phyloP scores from a whole-genome alignment of 1,284 basidiomycete genomes.

The Farysia itapuensis region DNA sequence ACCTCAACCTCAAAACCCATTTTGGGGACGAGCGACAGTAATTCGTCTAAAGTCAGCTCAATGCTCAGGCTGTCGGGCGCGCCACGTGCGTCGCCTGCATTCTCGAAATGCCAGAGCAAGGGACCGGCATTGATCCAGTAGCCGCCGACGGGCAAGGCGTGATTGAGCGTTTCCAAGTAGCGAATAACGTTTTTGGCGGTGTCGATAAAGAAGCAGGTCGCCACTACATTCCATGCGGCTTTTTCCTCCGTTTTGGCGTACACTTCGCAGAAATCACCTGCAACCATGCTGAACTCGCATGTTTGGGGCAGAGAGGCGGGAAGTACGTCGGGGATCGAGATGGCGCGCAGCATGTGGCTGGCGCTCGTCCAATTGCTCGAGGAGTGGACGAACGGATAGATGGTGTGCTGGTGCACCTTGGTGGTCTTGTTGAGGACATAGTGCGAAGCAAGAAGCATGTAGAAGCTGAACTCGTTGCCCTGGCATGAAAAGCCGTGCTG shows the following conservation, averaged over 20 bases:
- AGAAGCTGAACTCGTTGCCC: conserved; percentile 59
- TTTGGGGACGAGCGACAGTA: conserved; percentile 72
- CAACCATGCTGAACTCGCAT: conserved; percentile 58
- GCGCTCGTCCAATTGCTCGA: conserved; percentile 53
- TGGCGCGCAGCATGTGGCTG: conserved; percentile 43
- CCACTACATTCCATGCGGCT: conserved; percentile 80
- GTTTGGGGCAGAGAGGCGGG: conserved; percentile 40
- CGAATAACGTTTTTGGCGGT: conserved; percentile 65
- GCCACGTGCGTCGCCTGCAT: conserved; percentile 64
- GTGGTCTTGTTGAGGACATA: conserved; percentile 55
- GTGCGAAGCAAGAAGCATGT: conserved; percentile 57
- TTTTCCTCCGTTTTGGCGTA: conserved; percentile 65
- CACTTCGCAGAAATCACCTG: conserved; percentile 56
- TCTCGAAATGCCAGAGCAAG: conserved; percentile 93
- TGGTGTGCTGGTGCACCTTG: conserved; percentile 27
- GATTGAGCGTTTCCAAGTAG: conserved; percentile 57
- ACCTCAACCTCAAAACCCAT: conserved; percentile 84
- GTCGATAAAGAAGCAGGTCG: conserved; percentile 98
- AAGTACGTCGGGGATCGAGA: conserved; percentile 53
- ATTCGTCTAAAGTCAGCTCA: conserved; percentile 84
- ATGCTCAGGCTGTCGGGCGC: conserved; percentile 61
- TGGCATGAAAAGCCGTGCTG: conserved; percentile 46
- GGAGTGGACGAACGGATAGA: conserved; percentile 55
- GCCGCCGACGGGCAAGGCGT: conserved; percentile 49
- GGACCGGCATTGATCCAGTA: conserved; percentile 68